Base-by-base conservation (phyloP, 2,329 filamentous ascomycete genomes). In the Trichophyton equinum region DNA sequence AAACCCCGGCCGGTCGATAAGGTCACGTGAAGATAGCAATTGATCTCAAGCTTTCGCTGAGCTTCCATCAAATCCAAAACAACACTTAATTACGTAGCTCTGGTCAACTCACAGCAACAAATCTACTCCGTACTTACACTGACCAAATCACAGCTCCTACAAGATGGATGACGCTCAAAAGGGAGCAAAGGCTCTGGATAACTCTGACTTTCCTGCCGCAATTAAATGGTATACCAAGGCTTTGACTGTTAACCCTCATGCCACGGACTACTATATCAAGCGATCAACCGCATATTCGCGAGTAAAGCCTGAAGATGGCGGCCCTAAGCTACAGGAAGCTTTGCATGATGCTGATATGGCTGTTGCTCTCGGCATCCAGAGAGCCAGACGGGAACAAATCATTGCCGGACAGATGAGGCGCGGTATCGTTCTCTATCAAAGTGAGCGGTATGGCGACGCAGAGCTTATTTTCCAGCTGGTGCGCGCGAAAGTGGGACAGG, bases 341-440 rank as follows among this genome's bases (percentile, higher is more conserved):
- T 81, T 94, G 51, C 77, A 76, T 44, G 88, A 91, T 72, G 85
- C 86, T 42, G 83, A 90, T 64, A 78, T 80, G 56, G 88, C 85
- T 2, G 81, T 87, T 59, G 74, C 80, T 42, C 75, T 80, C 3
- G 86, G 85, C 2, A 77, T 76, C 27, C 79, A 86, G 64, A 86
- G 92, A 46, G 88, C 82, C 36, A 87, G 86, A 68, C 84, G 88
- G 58, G 84, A 89, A 65, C 80, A 87, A 33, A 89, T 96, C 72
- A 80, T 85, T 53, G 83, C 89, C n/a, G 86, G 89, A 1, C 89
- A 96, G 68, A 83, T 94, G 68, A 84, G 91, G 66, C 84, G 92
- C 42, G 88, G 84, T 4, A 83, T 95, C 11, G 82, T 87, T 9
- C 79, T 92, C 27, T 88, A 84, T 72, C 82, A 85, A 57, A 77